phyloP scores from a whole-genome alignment of 1,284 basidiomycete genomes.

The Fomitiporia mediterranea region DNA sequence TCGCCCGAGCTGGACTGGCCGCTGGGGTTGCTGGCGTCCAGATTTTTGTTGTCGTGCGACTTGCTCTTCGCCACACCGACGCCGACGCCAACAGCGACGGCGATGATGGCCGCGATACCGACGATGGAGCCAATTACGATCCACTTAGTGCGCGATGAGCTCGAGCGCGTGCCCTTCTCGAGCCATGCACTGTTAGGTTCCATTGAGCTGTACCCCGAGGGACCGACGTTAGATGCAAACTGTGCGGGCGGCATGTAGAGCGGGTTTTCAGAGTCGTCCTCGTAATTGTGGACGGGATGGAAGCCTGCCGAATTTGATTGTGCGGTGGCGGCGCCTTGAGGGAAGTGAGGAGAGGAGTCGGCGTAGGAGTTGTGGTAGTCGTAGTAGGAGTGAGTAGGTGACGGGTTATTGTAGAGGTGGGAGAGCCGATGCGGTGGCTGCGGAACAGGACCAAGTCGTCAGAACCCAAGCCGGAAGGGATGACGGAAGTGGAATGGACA shows the following conservation, averaged over 20 bases:
- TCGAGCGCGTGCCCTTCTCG: constrained; percentile 35
- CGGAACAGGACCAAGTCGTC: constrained; percentile 24
- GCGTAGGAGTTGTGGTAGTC: constrained; percentile 19
- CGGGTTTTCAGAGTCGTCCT: constrained; percentile 9
- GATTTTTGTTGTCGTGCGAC: constrained; percentile 30
- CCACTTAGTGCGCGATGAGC: constrained; percentile 32
- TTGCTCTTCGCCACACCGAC: constrained; percentile 46
- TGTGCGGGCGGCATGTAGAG: constrained; percentile 18
- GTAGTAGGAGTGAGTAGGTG: constrained; percentile 24
- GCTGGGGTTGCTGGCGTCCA: constrained; percentile 25
- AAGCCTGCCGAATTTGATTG: constrained; percentile 2
- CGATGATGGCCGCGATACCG: constrained; percentile 41
- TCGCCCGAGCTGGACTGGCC: constrained; percentile 36
- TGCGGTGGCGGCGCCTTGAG: constrained; percentile 1
- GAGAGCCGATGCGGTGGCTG: constrained; percentile 36
- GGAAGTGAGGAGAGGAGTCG: constrained; percentile 9
- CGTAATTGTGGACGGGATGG: constrained; percentile 6
- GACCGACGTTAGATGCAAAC: constrained; percentile 21
- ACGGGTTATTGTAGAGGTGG: constrained; percentile 21
- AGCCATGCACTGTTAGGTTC: constrained; percentile 30
- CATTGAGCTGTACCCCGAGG: constrained; percentile 13
- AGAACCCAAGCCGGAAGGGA: background rate
- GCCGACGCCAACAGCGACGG: constrained; percentile 48
- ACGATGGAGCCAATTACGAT: constrained; percentile 42
- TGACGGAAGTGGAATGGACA: background rate